Base-by-base conservation (phyloP, 2,329 filamentous ascomycete species). In the Nigrograna mackinnonii region DNA sequence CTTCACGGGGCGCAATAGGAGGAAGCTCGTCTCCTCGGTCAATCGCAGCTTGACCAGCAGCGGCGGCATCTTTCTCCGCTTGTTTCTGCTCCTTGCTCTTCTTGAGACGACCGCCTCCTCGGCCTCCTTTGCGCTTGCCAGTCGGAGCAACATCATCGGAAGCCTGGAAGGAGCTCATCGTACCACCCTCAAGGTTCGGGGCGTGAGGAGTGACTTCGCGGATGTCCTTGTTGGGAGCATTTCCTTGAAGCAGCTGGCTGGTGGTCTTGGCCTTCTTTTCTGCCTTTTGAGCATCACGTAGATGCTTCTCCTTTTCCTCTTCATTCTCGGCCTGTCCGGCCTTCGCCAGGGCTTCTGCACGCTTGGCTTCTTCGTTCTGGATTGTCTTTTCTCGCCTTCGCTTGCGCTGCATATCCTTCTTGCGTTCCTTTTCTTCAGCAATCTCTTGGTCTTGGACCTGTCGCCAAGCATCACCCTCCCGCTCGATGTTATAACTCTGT, bases 361-460 rank as follows among this genome's bases (percentile, higher is more conserved):
- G 88, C 72, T 95, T 94, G 64, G 91, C 86, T 64, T 78, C 77
- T 58, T 96, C 92, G 57, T 95, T 87, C 5, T 91, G 92, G 46
- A 95, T 87, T 4, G 91, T 91, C 78, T 96, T 96, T 67, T 97
- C 92, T 14, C 94, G 87, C 32, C 94, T 86, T 46, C 94, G 84
- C 75, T 97, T 99, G 50, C 94, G 87, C 68, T 99, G 94, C 90
- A 99, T 97, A 64, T 99, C 94, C 75, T 99, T 99, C 77, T 99
- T 99, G 52, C 94, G 89, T 71, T 99, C 94, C 73, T 99, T 99
- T 70, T 99, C 94, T 47, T 92, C 91, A 47, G 87, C 87, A 6
- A 96, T 79, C 67, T 96, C 92, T 53, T 90, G 89, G 48, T 91
- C 87, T 54, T 94, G 88, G 2, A 97, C 92, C 57, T 96, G 87